Base-by-base conservation (phyloP, 129 eudicot species). In the Lonicera japonica region DNA sequence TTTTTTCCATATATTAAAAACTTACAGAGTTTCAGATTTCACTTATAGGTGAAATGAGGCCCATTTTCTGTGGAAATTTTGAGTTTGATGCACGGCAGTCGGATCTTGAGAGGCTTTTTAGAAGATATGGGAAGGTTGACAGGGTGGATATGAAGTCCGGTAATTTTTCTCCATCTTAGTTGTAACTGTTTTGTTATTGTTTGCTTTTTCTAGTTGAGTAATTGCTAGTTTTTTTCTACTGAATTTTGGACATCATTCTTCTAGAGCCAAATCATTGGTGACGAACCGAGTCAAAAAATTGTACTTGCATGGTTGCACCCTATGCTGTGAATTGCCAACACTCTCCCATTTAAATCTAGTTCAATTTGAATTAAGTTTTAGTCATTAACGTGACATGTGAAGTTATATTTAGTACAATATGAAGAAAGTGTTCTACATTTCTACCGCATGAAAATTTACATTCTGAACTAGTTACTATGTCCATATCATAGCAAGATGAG, bases 141-240 rank as follows among this genome's bases (percentile, higher is more conserved):
- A 69, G 97, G 64, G 95, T 89, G 40, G 97, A 89, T 70, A 75
- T 89, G 95, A 89, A 89, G 75, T 83, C 97, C 58, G 97, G 97
- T 89, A 80, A 85, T 60, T 68, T 34, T 57, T 16, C 34, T 24
- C 16, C 34, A 11, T 63, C 56, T 4, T 25, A 25, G 17, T 70
- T 11, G 50, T 14, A 8, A 41, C 48, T 57, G 20, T 71, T 71
- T 58, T 20, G 54, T 17, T 41, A 39, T 53, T 17, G 43, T 18
- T 11, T 1, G 5, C 23, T 50, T 11, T 25, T 39, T 59, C 56
- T 54, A 41, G 8, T 38, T 15, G 36, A 29, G n/a, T 18, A 5
- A 10, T 19, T 62, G 15, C 18, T 21, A 1, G 23, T n/a, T 12
- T 57, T 9, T 57, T 39, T 34, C 20, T 21, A 8, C 25, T 10